Evolutionary conservation across 345 rosid genomes (phyloP).

Genomic region (Eutrema yunnanense): DNA sequence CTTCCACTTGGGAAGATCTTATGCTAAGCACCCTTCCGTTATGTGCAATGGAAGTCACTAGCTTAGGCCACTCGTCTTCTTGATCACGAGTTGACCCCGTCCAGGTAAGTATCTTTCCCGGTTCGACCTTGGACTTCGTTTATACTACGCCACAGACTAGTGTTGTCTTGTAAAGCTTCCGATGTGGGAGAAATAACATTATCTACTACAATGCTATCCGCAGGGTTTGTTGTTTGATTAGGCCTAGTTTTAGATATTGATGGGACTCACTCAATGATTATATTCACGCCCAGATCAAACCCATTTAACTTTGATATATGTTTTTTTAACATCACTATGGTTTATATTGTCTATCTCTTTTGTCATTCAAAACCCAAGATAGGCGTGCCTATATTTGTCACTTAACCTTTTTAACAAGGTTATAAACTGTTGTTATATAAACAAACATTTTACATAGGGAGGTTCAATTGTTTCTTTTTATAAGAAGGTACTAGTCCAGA

Average conservation of each 20-base stretch:
- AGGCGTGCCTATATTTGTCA: too few relatives aligned
- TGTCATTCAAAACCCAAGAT: too few relatives aligned
- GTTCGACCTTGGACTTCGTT: background rate
- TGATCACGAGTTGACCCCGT: slow-evolving; percentile 32
- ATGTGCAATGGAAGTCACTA: slow-evolving; percentile 34
- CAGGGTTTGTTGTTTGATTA: background rate
- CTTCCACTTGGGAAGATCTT: slow-evolving; percentile 41
- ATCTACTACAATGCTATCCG: too few relatives aligned
- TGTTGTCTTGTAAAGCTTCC: background rate
- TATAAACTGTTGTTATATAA: too few relatives aligned
- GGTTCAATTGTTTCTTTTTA: too few relatives aligned
- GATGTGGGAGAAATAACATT: background rate
- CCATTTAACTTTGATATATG: background rate
- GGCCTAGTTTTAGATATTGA: background rate
- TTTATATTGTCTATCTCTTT: too few relatives aligned
- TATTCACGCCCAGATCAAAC: background rate
- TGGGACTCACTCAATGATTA: background rate
- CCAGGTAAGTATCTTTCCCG: slow-evolving; percentile 7
- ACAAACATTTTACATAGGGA: too few relatives aligned
- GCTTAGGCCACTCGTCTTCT: slow-evolving; percentile 26
- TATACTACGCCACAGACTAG: background rate
- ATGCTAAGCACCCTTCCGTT: slow-evolving; percentile 9
- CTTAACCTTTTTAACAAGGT: too few relatives aligned
- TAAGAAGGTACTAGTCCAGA: too few relatives aligned
- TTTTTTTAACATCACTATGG: too few relatives aligned